phyloP scores from a whole-genome alignment of 1,139 yeast genomes.

The Saccharomyces hybrid region DNA sequence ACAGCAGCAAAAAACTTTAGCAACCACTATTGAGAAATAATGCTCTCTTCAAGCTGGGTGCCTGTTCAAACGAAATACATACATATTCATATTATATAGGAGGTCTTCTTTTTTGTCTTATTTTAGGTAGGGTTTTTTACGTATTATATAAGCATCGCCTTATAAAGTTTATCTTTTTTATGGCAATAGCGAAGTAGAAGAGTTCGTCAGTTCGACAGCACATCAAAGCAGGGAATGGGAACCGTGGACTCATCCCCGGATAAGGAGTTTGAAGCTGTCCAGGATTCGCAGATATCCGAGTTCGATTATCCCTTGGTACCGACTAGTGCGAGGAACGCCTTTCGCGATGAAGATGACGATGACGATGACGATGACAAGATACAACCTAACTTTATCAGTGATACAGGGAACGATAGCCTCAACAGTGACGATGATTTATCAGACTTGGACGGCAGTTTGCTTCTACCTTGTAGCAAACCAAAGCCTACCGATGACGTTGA shows the following conservation, averaged over 20 bases:
- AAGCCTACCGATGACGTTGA: not conserved
- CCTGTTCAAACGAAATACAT: not conserved
- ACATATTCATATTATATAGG: not conserved
- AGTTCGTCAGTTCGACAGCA: not conserved
- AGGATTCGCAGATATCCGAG: not conserved
- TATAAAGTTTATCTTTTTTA: not conserved
- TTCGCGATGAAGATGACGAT: not conserved
- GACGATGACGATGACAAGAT: not conserved
- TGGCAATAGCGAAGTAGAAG: not conserved
- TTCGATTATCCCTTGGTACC: not conserved
- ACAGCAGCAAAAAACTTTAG: conserved; percentile 26
- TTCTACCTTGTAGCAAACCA: not conserved
- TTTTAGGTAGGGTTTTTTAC: not conserved
- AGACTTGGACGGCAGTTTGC: not conserved
- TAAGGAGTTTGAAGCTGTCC: not conserved
- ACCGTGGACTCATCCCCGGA: not conserved
- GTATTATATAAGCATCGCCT: not conserved
- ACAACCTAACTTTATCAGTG: not conserved
- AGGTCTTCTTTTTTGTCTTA: not conserved
- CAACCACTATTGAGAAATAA: not conserved
- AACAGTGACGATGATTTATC: not conserved
- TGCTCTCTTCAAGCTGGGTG: not conserved
- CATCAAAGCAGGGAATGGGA: conserved; percentile 22
- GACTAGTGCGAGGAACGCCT: not conserved
- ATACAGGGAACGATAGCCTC: not conserved